phyloP scores from a whole-genome alignment of 2,329 filamentous ascomycete species.

The Fusarium domesticum region DNA sequence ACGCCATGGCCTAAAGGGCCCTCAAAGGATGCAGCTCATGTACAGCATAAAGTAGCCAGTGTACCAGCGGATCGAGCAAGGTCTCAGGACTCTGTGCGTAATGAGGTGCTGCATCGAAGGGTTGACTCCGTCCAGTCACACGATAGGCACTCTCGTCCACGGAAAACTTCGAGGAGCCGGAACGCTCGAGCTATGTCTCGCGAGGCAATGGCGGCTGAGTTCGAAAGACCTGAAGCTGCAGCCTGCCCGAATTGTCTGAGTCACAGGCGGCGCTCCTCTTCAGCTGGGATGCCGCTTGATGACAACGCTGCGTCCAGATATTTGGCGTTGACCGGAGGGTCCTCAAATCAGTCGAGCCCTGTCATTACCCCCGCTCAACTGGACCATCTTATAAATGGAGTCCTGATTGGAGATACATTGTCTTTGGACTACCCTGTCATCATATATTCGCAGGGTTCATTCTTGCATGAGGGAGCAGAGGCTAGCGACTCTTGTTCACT shows the following conservation, averaged over 20 bases:
- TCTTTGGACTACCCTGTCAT: not conserved
- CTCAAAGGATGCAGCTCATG: not conserved
- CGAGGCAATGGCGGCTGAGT: not conserved
- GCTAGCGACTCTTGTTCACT: slow-evolving; percentile 11
- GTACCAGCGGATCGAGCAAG: slow-evolving; percentile 3
- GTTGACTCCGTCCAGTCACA: not conserved
- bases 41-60: not conserved
- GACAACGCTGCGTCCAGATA: not conserved
- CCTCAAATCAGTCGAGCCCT: not conserved
- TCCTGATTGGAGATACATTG: not conserved
- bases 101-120: slow-evolving; percentile 12
- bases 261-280: slow-evolving; percentile 8
- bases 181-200: slow-evolving; percentile 1
- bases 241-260: slow-evolving; percentile 11
- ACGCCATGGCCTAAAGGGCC: slow-evolving; percentile 5
- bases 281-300: not conserved
- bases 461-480: slow-evolving; percentile 17
- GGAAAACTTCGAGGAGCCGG: not conserved
- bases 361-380: not conserved
- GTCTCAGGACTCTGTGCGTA: slow-evolving; percentile 13
- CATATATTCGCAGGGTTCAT: not conserved
- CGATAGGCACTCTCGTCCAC: slow-evolving; percentile 1
- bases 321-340: not conserved
- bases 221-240: slow-evolving; percentile 11
- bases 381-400: not conserved